phyloP scores from a whole-genome alignment of 331 rosid genomes.

The Quercus lobata region DNA sequence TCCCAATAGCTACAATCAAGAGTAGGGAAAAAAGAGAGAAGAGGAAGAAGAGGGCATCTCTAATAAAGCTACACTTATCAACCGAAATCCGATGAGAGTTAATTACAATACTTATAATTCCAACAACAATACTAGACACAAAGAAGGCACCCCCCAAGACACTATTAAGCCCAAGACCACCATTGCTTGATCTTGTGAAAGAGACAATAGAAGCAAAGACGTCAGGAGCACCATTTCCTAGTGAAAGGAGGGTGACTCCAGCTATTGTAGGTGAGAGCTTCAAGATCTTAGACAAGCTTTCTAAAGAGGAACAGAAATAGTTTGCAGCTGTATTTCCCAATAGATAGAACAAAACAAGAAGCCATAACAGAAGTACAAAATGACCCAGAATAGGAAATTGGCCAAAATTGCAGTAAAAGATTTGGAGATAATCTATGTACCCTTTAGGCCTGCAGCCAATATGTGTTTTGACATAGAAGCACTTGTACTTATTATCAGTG shows the following conservation, averaged over 20 bases:
- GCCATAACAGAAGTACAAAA: slow-evolving; percentile 51
- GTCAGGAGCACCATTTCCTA: slow-evolving; percentile 66
- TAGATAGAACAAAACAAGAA: slow-evolving; percentile 68
- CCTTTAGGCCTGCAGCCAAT: slow-evolving; percentile 46
- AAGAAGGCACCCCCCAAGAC: slow-evolving; percentile 78
- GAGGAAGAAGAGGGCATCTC: slow-evolving; percentile 59
- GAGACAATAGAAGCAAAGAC: slow-evolving; percentile 48
- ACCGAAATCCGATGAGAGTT: slow-evolving; percentile 32
- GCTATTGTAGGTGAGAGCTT: slow-evolving; percentile 59
- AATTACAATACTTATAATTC: slow-evolving; percentile 54
- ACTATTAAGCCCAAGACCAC: slow-evolving; percentile 64
- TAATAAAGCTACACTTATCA: slow-evolving; percentile 49
- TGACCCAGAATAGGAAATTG: slow-evolving; percentile 44
- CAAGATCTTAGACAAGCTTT: slow-evolving; percentile 37
- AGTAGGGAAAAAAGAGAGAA: slow-evolving; percentile 45
- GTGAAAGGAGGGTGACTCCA: slow-evolving; percentile 60
- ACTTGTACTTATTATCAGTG: slow-evolving; percentile 42
- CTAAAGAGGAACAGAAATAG: slow-evolving; percentile 52
- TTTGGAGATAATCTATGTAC: slow-evolving; percentile 62
- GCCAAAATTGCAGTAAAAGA: slow-evolving; percentile 65
- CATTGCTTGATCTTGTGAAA: slow-evolving; percentile 40
- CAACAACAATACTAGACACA: slow-evolving; percentile 62
- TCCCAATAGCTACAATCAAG: slow-evolving; percentile 44
- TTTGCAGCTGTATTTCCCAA: slow-evolving; percentile 79
- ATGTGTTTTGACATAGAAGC: slow-evolving; percentile 45